phyloP scores from a whole-genome alignment of 139 green algal species.

The Chlorella sorokiniana region DNA sequence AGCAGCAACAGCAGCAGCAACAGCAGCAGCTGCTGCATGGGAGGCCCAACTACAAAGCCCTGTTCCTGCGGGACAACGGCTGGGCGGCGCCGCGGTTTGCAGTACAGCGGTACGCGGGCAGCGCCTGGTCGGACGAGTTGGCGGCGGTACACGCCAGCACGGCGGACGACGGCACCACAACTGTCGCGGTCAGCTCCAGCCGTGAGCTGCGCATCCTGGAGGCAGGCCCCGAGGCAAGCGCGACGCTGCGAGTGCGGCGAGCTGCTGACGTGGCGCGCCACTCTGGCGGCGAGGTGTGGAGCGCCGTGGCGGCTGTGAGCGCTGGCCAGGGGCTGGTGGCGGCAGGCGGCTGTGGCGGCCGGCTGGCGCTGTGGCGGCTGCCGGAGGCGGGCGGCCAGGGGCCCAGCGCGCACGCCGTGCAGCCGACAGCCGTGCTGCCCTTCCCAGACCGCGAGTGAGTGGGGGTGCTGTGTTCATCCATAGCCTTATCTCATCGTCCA shows the following conservation, averaged over 20 bases:
- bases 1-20: not conserved
- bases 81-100: slow-evolving; percentile 1
- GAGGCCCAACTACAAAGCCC: not conserved
- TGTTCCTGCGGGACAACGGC: slow-evolving; percentile 11
- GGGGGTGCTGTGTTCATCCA: not conserved
- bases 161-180: not conserved
- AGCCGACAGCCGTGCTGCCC: not conserved
- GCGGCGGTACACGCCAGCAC: not conserved
- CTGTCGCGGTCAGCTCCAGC: slow-evolving; percentile 1
- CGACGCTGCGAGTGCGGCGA: not conserved
- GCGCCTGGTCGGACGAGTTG: not conserved
- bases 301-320: not conserved
- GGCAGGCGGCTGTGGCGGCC: not conserved
- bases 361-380: not conserved
- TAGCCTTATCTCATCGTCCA: not conserved
- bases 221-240: not conserved
- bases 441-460: not conserved
- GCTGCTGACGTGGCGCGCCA: not conserved
- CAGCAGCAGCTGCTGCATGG: not conserved
- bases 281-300: not conserved
- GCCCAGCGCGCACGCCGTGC: not conserved
- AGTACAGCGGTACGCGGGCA: slow-evolving; percentile 2
- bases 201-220: slow-evolving; percentile 11
- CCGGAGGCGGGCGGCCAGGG: not conserved
- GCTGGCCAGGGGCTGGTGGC: slow-evolving; percentile 12